phyloP scores from a whole-genome alignment of 2,329 filamentous ascomycete species.

The Phyllosticta capitalensis region DNA sequence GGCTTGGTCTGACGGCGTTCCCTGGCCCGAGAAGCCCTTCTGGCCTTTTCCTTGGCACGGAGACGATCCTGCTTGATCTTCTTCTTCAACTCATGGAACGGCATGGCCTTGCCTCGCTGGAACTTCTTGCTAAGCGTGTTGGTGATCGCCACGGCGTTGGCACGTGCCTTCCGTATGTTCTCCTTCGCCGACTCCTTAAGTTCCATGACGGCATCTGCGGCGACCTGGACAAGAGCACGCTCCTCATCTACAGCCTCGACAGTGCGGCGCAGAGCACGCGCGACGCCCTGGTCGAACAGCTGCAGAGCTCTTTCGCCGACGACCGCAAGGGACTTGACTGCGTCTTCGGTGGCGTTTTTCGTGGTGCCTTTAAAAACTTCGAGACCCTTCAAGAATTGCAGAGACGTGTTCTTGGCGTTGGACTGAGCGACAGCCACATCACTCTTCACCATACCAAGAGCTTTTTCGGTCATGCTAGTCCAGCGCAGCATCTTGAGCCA shows the following conservation, averaged over 20 bases:
- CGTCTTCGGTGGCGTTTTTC: constrained; percentile 3
- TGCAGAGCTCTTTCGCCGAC: neutral
- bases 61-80: neutral
- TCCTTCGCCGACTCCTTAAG: neutral
- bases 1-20: neutral
- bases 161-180: neutral
- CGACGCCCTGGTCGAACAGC: constrained; percentile 3
- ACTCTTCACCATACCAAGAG: constrained; percentile 8
- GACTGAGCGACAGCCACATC: constrained; percentile 17
- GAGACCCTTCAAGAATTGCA: constrained; percentile 11
- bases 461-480: constrained; percentile 11
- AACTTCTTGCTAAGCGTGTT: neutral
- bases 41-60: neutral
- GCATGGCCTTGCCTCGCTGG: neutral
- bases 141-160: neutral
- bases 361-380: neutral
- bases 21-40: neutral
- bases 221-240: neutral
- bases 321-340: neutral
- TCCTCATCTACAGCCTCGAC: neutral
- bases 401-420: constrained; percentile 18
- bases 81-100: neutral
- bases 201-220: neutral
- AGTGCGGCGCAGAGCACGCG: neutral
- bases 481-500: constrained; percentile 21